These are phyloP conservation scores for Hyaloscypha hepaticicola DNA, from an alignment of 495 filamentous ascomycete genomes.

Conservation along the genomic window DNA sequence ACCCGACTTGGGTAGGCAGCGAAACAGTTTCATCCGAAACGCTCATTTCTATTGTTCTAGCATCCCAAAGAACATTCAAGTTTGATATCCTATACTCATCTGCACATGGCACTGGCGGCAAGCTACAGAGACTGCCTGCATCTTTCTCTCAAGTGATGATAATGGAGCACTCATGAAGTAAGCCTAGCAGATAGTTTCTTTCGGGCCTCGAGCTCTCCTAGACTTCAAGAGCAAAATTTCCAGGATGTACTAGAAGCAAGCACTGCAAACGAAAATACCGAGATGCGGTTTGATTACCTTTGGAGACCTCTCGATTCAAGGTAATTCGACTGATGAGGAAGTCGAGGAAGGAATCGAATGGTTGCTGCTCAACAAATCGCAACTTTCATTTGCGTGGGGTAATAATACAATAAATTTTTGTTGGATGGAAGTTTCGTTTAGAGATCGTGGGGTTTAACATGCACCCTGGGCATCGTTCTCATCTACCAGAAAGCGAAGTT, in stretches of 20 bases:
- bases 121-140: neutral
- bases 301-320: neutral
- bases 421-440: neutral
- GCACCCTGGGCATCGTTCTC: neutral
- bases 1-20: neutral
- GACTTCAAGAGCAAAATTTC: neutral
- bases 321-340: neutral
- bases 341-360: neutral
- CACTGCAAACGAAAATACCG: neutral
- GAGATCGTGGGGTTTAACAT: neutral
- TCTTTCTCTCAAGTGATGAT: neutral
- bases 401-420: neutral
- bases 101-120: no score
- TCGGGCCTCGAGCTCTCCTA: no score
- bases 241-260: neutral
- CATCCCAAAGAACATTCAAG: neutral
- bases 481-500: neutral
- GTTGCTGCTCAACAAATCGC: neutral
- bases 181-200: neutral
- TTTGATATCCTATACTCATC: no score
- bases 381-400: neutral
- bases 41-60: neutral
- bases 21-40: neutral
- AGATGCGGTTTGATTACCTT: neutral
- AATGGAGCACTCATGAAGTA: no score